Base-by-base conservation (phyloP, 2,329 filamentous ascomycete genomes). In the Aureobasidium pullulans region DNA sequence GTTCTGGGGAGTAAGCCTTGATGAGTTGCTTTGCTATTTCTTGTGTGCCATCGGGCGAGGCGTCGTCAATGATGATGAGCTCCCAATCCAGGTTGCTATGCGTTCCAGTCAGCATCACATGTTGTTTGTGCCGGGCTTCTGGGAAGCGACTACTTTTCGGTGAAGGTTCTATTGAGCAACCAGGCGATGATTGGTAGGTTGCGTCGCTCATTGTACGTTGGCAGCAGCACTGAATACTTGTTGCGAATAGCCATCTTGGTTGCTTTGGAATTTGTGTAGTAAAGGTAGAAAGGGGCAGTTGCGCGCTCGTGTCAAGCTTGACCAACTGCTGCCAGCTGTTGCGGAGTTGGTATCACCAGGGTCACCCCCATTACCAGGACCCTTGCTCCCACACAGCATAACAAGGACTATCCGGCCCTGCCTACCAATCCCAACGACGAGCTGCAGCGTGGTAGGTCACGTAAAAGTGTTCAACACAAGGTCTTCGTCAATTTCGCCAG, bases 31-130 rank as follows among this genome's bases (percentile, higher is more conserved):
- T 81, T 63, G 93, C 94, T 68, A 99, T 84, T 63, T 89, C 85
- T 75, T 96, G 89, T 57, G 94, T 99, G 71, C 92, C 91, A 76
- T 99, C 94, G 66, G 94, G 94, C 60, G 90, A 96, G 76, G 89
- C 94, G 76, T 99, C 95, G 83, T 99, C 94, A 74, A 99, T 89
- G 73, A 99, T 94, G 73, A 99, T 88, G 73, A 99, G 82, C 79
- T 99, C 92, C 90, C 90, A 99, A 75, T 97, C 87, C 69, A 99
- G 84, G 53, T 94, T 88, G 71, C 93, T 96, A 65, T 36, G n/a
- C 9, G 4, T 8, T 7, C 10, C 40, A 7, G n/a, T 57, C 34
- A 57, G 54, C 28, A 57, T 57, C 43, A 48, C 39, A 57, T 36
- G 39, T 46, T 16, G 11, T 43, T 36, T 46, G 40, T 32, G 46